Evolutionary conservation across 1,139 yeast species (phyloP), one percentile per base, ranked within the genome.

Genomic region (Arxiozyma slooffiae): DNA sequence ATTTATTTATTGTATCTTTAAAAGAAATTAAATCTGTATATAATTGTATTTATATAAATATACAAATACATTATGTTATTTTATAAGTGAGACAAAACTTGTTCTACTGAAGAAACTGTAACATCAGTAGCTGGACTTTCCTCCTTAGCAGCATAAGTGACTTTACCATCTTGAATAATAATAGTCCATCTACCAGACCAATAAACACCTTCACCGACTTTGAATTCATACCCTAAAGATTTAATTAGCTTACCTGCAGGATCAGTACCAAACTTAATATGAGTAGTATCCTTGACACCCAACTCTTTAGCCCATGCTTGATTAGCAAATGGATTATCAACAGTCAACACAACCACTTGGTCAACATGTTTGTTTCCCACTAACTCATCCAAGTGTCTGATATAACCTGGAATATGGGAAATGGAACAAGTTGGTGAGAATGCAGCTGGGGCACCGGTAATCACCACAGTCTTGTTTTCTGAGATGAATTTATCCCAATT

Each of bases 341-440:
- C 85, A 49, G 94, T 78, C 53, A 86, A 66, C 36, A 88, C 83
- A 52, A 87, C 73, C 49, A 89, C 73, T 61, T 78, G 79, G 65
- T 82, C 86, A 42, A 85, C 85, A 23, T 89, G 87, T 68, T 82
- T 83, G 49, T 73, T 71, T 69, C 79, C 76, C 41, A 60, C 58
- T 59, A 84, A 74, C 51, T 81, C 77, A 11, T 66, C 66, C 49
- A 77, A 62, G 50, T 78, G 71, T 50, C 72, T 67, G 54, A 88
- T 70, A 69, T 75, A 86, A 18, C 81, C 86, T 26, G 96, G 96
- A 57, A 88, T 79, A 69, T 89, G 96, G 59, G 76, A 73, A 57
- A 80, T 85, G 38, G 92, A 80, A 71, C 96, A 88, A 7, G 95
- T 81, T 57, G 95, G 95, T 39, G 96, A 85, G 76, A 87, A 88